A percentile compares a stretch with the other conserved stretches of the same genome.
Evolutionary conservation across 257 asterid species (phyloP).

Genomic region (Phtheirospermum japonicum): DNA sequence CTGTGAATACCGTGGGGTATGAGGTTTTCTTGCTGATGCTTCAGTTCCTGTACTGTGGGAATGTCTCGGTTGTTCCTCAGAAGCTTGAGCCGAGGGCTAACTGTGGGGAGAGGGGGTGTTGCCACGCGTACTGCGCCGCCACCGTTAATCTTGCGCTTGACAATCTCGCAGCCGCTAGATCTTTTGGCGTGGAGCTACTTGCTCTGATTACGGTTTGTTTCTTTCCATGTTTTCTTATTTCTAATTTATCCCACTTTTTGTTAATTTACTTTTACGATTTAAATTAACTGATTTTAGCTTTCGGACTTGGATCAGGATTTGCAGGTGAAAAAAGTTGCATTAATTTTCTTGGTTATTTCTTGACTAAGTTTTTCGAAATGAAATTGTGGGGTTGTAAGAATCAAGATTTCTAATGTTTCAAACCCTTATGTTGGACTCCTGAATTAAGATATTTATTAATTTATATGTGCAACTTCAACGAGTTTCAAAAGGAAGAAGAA

Average conservation of each 20-base stretch:
- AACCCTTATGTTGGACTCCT: no score
- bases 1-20: constrained; percentile 81
- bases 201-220: constrained; percentile 63
- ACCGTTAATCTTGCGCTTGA: constrained; percentile 99
- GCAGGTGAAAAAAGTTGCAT: no score
- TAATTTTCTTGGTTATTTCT: neutral
- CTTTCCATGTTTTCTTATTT: neutral
- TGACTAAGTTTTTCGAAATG: constrained; percentile 12
- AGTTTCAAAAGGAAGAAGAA: no score
- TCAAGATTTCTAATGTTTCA: no score
- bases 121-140: constrained; percentile 97
- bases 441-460: no score
- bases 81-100: constrained; percentile 86
- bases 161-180: constrained; percentile 89
- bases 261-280: no score
- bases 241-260: no score
- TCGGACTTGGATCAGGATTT: no score
- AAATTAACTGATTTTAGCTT: no score
- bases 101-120: constrained; percentile 86
- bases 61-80: constrained; percentile 88
- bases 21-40: constrained; percentile 85
- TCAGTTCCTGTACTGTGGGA: constrained; percentile 92
- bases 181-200: constrained; percentile 89
- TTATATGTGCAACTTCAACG: no score
- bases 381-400: no score